Base-by-base conservation (phyloP, 106 monocot species). In the Dioscorea dumetorum region DNA sequence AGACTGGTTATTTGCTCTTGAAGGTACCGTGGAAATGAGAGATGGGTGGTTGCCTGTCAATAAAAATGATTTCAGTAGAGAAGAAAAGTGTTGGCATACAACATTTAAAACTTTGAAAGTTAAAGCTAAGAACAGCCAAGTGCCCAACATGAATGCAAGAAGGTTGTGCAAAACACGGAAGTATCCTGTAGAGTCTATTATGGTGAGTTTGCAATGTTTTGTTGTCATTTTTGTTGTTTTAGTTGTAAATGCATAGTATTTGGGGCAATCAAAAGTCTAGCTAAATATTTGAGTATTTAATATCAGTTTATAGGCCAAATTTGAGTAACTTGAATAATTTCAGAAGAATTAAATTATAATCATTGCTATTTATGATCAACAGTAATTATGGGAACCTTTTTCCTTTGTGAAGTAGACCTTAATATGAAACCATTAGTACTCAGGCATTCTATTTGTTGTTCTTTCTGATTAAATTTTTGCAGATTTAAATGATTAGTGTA, bases 1-100 rank as follows among this genome's bases (percentile, higher is more conserved):
- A 58, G 87, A 99, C 72, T 99, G 97, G 97, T 74, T 99, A 31
- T 99, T 99, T 79, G 97, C 97, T 66, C 88, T 99, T 69, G 92
- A 99, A 90, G 97, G 97, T n/a, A 74, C 72, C 31, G 67, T 78
- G 49, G 89, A 99, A 64, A 67, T 72, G 60, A 62, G 64, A 50
- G 81, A 86, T 50, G 64, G 58, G 48, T 67, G 65, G 76, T 68
- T 20, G 15, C 61, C 56, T 69, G 67, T 62, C 68, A 70, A 68
- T 32, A 61, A 63, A 50, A 61, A 77, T 62, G 58, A 74, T 65
- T 54, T 77, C 22, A 79, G 61, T 52, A 88, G 92, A 83, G 92
- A 89, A 81, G 89, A 99, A 28, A 85, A 63, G 61, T 90, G 84
- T 67, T 99, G 97, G 97, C 97, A 99, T 60, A 85, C 84, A 4